These are phyloP conservation scores for Phytopythium vexans DNA, from an alignment of 352 stramenopile species.

Conservation along the genomic window DNA sequence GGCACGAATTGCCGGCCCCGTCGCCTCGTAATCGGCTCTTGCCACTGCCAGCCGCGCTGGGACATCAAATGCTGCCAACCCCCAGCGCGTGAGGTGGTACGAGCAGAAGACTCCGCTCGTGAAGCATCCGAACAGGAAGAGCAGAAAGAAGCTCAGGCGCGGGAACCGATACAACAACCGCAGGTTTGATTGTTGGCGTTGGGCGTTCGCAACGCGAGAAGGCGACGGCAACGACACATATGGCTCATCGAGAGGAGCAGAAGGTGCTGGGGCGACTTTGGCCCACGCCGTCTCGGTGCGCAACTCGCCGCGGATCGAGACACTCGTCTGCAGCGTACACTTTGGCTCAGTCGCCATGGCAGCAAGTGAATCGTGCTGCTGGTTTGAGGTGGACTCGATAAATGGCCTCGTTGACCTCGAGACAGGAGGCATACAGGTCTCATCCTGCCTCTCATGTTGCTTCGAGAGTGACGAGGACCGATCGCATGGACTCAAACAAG, in stretches of 20 bases:
- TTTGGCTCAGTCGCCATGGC: constrained; percentile 3
- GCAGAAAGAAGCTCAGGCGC: constrained; percentile 47
- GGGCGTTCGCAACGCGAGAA: background rate
- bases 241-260: constrained; percentile 4
- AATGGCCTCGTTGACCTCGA: background rate
- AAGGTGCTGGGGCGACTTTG: background rate
- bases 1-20: constrained; percentile 22
- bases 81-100: constrained; percentile 27
- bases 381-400: background rate
- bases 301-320: constrained; percentile 21
- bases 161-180: constrained; percentile 34
- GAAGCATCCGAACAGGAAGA: constrained; percentile 40
- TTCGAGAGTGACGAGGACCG: too few relatives aligned
- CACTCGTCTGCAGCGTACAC: constrained; percentile 15
- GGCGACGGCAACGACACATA: constrained; percentile 18
- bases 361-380: background rate
- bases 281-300: constrained; percentile 10
- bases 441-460: too few relatives aligned
- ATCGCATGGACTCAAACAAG: background rate
- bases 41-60: constrained; percentile 21
- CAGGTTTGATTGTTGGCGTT: too few relatives aligned
- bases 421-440: background rate
- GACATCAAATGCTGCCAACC: constrained; percentile 23
- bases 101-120: constrained; percentile 40
- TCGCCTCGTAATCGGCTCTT: constrained; percentile 26